phyloP scores from a whole-genome alignment of 2,329 filamentous ascomycete genomes.

The Penicillium nordicum region DNA sequence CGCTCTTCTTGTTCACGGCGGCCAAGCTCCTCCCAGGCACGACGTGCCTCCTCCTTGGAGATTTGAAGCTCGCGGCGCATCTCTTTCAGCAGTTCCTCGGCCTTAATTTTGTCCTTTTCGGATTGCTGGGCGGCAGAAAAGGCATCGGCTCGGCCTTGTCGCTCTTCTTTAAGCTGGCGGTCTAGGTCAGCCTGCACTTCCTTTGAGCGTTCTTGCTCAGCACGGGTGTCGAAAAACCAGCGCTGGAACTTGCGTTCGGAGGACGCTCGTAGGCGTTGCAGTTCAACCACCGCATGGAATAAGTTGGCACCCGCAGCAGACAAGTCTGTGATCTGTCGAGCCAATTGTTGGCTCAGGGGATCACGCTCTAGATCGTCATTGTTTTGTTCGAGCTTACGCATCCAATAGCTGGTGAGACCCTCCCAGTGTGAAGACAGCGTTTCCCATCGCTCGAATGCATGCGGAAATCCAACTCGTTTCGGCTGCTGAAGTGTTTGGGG shows the following conservation, averaged over 20 bases:
- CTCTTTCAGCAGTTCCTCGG: conserved; percentile 76
- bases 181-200: conserved; percentile 82
- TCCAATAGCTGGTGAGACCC: conserved; percentile 95
- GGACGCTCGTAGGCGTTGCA: conserved; percentile 87
- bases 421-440: conserved; percentile 97
- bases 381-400: conserved; percentile 86
- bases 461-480: conserved; percentile 72
- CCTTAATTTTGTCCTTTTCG: conserved; percentile 65
- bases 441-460: conserved; percentile 97
- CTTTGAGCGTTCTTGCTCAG: conserved; percentile 78
- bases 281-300: conserved; percentile 94
- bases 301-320: conserved; percentile 94
- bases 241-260: conserved; percentile 97
- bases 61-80: conserved; percentile 92
- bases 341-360: conserved; percentile 80
- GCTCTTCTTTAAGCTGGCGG: conserved; percentile 68
- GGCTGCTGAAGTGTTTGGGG: conserved; percentile 35
- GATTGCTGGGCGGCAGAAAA: conserved; percentile 63
- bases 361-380: conserved; percentile 78
- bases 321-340: conserved; percentile 92
- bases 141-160: conserved; percentile 65
- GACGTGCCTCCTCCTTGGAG: conserved; percentile 89
- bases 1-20: conserved; percentile 89
- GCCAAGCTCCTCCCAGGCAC: conserved; percentile 96
- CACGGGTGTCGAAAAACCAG: conserved; percentile 95